Conservation (phyloP, 345 rosid species). For the Eucalyptus erythrocorys region DNA sequence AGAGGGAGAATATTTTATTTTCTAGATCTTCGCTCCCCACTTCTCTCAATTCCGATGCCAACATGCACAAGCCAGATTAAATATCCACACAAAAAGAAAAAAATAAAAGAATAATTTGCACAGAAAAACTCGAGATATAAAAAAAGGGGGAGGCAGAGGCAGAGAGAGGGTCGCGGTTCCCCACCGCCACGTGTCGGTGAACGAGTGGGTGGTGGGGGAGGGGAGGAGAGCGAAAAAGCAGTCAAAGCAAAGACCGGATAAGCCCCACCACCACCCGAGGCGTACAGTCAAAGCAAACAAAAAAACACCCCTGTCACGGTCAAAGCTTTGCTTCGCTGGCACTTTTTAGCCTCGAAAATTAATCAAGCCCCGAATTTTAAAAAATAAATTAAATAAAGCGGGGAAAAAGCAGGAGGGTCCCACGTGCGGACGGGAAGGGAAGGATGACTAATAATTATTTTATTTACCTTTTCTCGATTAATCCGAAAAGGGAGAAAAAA, state of each 20-base stretch:
- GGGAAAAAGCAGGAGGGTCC: background rate
- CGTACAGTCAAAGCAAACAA: conserved; percentile 1
- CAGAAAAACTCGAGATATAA: background rate
- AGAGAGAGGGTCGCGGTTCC: background rate
- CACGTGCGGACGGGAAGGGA: background rate
- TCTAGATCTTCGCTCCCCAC: background rate
- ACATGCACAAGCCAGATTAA: background rate
- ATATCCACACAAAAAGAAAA: background rate
- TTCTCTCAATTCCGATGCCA: background rate
- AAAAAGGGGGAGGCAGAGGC: background rate
- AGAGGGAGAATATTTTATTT: background rate
- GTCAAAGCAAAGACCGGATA: conserved; percentile 9
- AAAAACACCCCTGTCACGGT: background rate
- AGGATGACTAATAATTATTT: background rate
- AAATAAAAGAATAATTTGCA: background rate
- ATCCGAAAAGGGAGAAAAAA: background rate
- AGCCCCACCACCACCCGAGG: conserved; percentile 4
- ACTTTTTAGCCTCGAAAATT: background rate
- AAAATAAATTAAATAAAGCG: background rate
- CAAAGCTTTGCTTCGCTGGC: conserved; percentile 6
- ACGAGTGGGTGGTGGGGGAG: background rate
- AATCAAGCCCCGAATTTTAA: background rate
- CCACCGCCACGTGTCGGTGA: background rate
- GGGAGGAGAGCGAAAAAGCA: background rate
- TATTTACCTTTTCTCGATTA: background rate